Conservation (phyloP, 208 protist genomes). For the Sergeia podlipaevii region DNA sequence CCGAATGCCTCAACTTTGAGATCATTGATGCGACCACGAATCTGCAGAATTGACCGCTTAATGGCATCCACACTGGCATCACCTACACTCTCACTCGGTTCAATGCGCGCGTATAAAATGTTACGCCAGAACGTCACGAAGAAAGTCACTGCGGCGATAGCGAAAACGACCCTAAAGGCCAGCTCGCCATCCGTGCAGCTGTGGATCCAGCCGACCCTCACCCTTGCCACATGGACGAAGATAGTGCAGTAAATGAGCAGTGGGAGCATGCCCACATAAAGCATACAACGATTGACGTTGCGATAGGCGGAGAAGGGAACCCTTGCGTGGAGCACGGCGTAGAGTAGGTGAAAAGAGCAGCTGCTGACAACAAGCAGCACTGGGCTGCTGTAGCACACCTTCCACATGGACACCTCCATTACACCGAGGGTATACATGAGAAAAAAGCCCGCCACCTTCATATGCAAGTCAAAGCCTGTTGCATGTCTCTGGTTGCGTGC, state of each 20-base stretch:
- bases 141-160: constrained; percentile 18
- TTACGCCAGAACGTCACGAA: constrained; percentile 57
- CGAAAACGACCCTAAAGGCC: constrained; percentile 36
- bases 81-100: constrained; percentile 29
- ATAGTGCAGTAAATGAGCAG: constrained; percentile 29
- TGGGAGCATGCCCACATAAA: constrained; percentile 18
- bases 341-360: constrained; percentile 29
- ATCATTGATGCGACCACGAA: constrained; percentile 57
- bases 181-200: constrained; percentile 44
- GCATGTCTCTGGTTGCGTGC: constrained; percentile 33
- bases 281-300: constrained; percentile 64
- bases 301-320: constrained; percentile 44
- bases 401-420: constrained; percentile 59
- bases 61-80: constrained; percentile 59
- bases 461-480: constrained; percentile 36
- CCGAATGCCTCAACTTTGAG: constrained; percentile 51
- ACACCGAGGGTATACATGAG: constrained; percentile 26
- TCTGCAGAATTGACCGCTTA: constrained; percentile 50
- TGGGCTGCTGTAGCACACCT: constrained; percentile 62
- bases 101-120: constrained; percentile 28
- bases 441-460: constrained; percentile 39
- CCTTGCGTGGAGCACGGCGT: constrained; percentile 11
- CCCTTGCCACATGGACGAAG: constrained; percentile 30
- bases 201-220: constrained; percentile 32
- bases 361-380: constrained; percentile 31